Evolutionary conservation across 768 basidiomycete species (phyloP), one percentile per base, ranked within the genome.

Genomic region (Leccinum imitatum): DNA sequence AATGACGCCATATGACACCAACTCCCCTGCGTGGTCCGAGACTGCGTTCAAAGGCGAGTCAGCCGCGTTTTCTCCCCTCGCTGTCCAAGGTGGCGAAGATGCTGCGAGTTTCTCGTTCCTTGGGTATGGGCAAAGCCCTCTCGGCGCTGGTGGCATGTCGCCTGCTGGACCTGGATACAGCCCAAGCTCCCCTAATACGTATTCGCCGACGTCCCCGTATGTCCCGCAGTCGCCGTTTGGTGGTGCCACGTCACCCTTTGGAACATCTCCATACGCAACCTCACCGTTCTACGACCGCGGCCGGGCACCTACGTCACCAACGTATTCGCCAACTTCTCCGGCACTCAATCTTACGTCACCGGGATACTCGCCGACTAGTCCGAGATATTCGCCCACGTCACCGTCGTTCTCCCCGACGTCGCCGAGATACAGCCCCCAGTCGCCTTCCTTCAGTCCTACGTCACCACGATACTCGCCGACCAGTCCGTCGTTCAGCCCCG

Each of bases 61-160:
- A n/a, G n/a, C 94, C 6, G 86, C 93, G 0, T 98, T 98, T 82
- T 97, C 95, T n/a, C 96, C 95, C 0, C 83, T 98, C 37, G 92
- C 91, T 27, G 87, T 88, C 61, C 91, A 87, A 63, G 89, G 86
- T 46, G 90, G 90, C 57, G 95, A 97, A 65, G 93, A 93, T 62
- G 81, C 86, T 0, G 81, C 87, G 8, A 86, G 81, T 61, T 94
- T 91, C 80, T 82, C 80, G 46, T 86, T 89, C 66, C 78, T 82
- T n/a, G 83, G 84, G 1, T 95, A 87, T 66, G 89, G 90, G n/a
- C 90, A 89, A 73, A 94, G 91, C 65, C 95, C 95, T 0, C 79
- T 87, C 63, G 86, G 90, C 37, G 86, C 90, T 10, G 91, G 90
- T 47, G 87, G 85, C 9, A 92, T 92, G 91, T 96, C 94, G 4